These are phyloP conservation scores for Sphaerulina populicola DNA, from an alignment of 2,329 filamentous ascomycete species.

Conservation along the genomic window DNA sequence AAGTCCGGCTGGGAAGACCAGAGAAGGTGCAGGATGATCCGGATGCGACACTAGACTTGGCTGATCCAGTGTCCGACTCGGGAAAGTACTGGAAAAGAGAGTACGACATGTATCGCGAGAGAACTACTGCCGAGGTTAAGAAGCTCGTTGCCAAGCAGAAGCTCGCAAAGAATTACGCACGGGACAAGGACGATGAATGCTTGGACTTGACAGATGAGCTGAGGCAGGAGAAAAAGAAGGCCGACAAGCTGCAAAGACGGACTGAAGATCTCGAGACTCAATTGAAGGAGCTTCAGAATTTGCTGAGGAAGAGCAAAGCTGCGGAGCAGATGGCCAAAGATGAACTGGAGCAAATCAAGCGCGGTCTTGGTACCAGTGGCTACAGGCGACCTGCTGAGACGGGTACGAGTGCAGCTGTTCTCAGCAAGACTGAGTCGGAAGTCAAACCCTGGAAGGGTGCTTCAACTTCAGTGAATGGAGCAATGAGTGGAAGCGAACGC, in stretches of 20 bases:
- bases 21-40: conserved; percentile 40
- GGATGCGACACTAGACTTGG: conserved; percentile 59
- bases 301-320: conserved; percentile 15
- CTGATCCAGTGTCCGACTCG: conserved; percentile 65
- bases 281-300: conserved; percentile 40
- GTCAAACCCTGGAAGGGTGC: neutral
- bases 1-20: conserved; percentile 22
- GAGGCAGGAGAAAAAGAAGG: conserved; percentile 58
- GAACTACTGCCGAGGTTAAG: conserved; percentile 65
- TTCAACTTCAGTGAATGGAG: neutral
- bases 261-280: conserved; percentile 54
- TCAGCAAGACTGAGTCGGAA: conserved; percentile 7
- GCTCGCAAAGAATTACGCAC: conserved; percentile 68
- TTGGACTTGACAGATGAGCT: conserved; percentile 57
- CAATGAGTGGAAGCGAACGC: neutral
- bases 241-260: conserved; percentile 55
- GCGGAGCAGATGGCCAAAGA: conserved; percentile 6
- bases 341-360: conserved; percentile 12
- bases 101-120: conserved; percentile 64
- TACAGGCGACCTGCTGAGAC: conserved; percentile 7
- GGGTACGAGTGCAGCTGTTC: neutral
- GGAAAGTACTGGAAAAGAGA: conserved; percentile 74
- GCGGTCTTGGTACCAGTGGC: conserved; percentile 7
- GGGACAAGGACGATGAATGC: conserved; percentile 66
- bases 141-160: conserved; percentile 73